Conservation (phyloP, 2,329 filamentous ascomycete genomes). For the Lanzia echinophila region DNA sequence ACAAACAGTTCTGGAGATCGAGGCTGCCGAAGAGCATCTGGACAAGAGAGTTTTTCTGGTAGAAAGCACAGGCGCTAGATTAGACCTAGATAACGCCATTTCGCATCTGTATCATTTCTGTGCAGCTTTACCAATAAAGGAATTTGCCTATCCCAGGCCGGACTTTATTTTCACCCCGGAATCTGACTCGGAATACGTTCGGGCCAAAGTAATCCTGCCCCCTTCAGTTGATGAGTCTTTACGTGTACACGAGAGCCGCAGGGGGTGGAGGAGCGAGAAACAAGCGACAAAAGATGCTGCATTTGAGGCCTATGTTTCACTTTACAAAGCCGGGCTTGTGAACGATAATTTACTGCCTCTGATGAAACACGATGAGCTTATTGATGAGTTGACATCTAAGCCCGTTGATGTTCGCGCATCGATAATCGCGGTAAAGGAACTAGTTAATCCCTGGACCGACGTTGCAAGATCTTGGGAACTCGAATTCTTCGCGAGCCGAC, state of each 20-base stretch:
- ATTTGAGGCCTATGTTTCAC: constrained; percentile 67
- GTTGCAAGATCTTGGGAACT: constrained; percentile 42
- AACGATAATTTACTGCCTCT: constrained; percentile 71
- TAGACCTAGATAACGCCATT: constrained; percentile 68
- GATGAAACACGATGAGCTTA: constrained; percentile 28
- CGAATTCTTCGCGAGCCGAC: too few species aligned
- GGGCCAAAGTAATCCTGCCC: constrained; percentile 64
- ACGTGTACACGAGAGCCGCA: constrained; percentile 44
- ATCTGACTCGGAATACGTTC: constrained; percentile 37
- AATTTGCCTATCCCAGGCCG: constrained; percentile 59
- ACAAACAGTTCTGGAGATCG: constrained; percentile 16
- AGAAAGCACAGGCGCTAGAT: constrained; percentile 47
- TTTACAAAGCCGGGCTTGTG: constrained; percentile 66
- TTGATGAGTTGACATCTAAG: constrained; percentile 49
- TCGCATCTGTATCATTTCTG: constrained; percentile 82
- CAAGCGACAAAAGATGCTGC: constrained; percentile 62
- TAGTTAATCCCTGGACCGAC: constrained; percentile 34
- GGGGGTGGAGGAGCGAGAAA: constrained; percentile 59
- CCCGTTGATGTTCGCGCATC: constrained; percentile 36
- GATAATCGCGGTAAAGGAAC: constrained; percentile 29
- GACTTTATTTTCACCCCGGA: constrained; percentile 49
- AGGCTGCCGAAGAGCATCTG: constrained; percentile 27
- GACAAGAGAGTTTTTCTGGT: constrained; percentile 36
- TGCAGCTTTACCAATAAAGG: constrained; percentile 42
- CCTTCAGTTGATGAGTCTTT: constrained; percentile 58